Evolutionary conservation across 805 yeast species (phyloP), one percentile per base, ranked within the genome.

Genomic region (Candida tallmaniae): DNA sequence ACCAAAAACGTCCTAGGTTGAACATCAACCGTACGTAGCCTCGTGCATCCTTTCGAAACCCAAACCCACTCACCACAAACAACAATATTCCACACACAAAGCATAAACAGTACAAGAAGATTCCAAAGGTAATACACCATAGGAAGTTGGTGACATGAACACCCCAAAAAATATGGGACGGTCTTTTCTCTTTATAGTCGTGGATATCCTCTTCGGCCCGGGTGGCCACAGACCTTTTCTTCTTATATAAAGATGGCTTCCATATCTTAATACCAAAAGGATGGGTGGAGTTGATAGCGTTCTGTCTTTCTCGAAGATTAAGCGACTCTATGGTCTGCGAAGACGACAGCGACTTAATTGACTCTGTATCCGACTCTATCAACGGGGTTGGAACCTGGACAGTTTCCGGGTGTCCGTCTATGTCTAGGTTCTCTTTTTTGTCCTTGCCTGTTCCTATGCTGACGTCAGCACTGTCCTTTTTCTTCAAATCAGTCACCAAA

Each of bases 241-340:
- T 93, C 56, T 93, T 93, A 62, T 93, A 93, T 36, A 93, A 66
- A 2, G 97, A 96, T 1, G 98, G 98, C 53, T 93, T 93, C 98
- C 98, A 93, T 49, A 93, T 86, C 57, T 96, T 82, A 29, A 93
- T 90, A 71, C 98, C 98, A 51, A 93, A 93, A 0, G 98, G 98
- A 65, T 93, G 98, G 4, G 97, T 88, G 34, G 84, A 80, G 54
- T 93, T 93, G 54, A 93, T 93, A 11, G 98, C 98, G 47, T 85
- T 89, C 58, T 93, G 98, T 45, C 97, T 78, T 47, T 89, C 96
- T 40, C 93, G 71, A 35, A 90, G 69, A 4, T 96, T 93, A 54
- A 84, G 81, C 4, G 95, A 83, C 56, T 90, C 97, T 18, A 76
- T 54, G 0, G 95, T 78, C 1, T 73, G 74, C 11, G 54, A 40